Base-by-base conservation (phyloP, 805 yeast species). In the Yarrowia porcina region DNA sequence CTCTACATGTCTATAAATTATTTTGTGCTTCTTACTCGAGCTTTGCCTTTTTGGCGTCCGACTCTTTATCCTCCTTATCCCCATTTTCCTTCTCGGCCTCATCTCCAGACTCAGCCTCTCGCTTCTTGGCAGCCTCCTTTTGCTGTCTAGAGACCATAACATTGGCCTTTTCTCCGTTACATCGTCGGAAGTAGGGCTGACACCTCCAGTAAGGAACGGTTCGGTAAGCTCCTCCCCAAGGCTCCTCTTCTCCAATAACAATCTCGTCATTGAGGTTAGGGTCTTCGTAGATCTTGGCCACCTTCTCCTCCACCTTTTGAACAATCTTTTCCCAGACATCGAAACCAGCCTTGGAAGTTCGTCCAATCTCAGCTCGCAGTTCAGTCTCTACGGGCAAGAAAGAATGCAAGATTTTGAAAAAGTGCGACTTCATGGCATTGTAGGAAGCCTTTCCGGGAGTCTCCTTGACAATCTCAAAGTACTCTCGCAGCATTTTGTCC, bases 201-300 rank as follows among this genome's bases (percentile, higher is more conserved):
- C 96, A 86, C 69, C 98, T 82, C 98, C 98, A 93, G 73, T 88
- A 91, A 1, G 99, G 98, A 15, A 93, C 83, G 4, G 80, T 82
- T 72, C 85, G 84, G 73, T 94, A 93, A 13, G 79, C 69, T 0
- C 96, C 96, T 52, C 96, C 96, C 92, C 96, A 88, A 23, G 75
- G 70, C 67, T 84, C 84, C 36, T 70, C 68, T 7, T 81, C 83
- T 0, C 91, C 90, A 8, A 74, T 77, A 0, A 74, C 76, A 0
- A 88, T 79, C 4, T 70, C 73, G 69, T 90, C 97, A 18, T 80
- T 65, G 57, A 80, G 81, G 4, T 75, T 78, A n/a, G 84, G 84
- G 63, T 84, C 78, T 0, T 77, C 79, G 66, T 79, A 85, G 0
- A 90, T 83, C 12, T 65, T 54, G 0, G 69, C 75, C 0, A 93